Base-by-base conservation (phyloP, 768 basidiomycete genomes). In the Lactarius trivialis region DNA sequence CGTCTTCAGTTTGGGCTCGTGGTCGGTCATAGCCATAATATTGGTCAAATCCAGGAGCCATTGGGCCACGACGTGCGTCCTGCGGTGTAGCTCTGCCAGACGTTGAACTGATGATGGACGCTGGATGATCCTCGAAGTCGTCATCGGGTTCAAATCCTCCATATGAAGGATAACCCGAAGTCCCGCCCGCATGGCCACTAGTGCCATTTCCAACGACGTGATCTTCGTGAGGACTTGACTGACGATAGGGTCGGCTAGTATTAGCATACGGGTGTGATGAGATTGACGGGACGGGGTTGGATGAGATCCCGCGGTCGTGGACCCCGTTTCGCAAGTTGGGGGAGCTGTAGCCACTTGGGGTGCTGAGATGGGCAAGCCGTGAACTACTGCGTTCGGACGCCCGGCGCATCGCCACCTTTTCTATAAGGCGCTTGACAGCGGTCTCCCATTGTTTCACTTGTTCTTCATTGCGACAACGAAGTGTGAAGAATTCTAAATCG, bases 361-460 rank as follows among this genome's bases (percentile, higher is more conserved):
- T 73, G 57, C 77, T 66, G 57, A 76, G 70, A 73, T 74, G 58
- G 21, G 73, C 71, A 48, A 86, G 78, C 45, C 82, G 81, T 51
- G 85, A 78, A 56, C 83, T 72, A 60, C 78, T 80, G 37, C 88
- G 82, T 62, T 90, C 89, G 1, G 83, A 83, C 7, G 80, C 84
- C 65, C 89, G 81, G 55, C 90, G 81, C 62, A 77, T 81, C n/a
- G 85, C 84, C 52, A 86, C 81, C 69, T 86, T 86, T 67, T 83
- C 83, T 71, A 98, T 93, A 36, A 98, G 80, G 49, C 91, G 87
- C 72, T 87, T 93, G 68, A 98, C 89, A 63, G 87, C 84, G 17
- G 84, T 79, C 71, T 97, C 91, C 97, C 97, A 99, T 70, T 93
- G 89, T 51, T 83, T 82, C 72, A 97, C 83, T 68, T 93, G 91